Conservation (phyloP, 176 grass and related monocot species). For the Bonia amplexicaulis region DNA sequence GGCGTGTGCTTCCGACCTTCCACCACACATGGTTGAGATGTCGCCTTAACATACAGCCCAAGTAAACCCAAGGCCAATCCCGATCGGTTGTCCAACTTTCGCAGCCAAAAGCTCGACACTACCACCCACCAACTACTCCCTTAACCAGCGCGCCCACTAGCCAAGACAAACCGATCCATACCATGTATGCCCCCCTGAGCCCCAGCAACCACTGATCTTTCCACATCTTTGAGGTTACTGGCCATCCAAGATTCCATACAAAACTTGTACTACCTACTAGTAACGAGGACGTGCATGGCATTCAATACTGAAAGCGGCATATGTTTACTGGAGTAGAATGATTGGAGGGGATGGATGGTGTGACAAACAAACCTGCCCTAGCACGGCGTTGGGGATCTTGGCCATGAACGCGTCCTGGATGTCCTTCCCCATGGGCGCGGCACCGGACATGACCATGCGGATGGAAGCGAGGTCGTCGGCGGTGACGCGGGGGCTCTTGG, state of each 20-base stretch:
- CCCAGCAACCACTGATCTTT: not conserved
- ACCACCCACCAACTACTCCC: conserved; percentile 31
- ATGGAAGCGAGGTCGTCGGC: conserved; percentile 67
- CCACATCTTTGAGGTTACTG: not conserved
- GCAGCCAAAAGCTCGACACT: conserved; percentile 17
- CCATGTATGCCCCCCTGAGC: not conserved
- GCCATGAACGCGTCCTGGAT: conserved; percentile 86
- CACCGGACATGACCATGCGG: conserved; percentile 83
- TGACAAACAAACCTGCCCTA: conserved; percentile 56
- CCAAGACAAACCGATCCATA: not conserved
- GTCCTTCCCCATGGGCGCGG: conserved; percentile 84
- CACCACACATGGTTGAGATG: conserved; percentile 29
- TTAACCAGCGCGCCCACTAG: not conserved
- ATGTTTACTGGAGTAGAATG: not conserved
- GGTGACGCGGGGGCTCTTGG: conserved; percentile 65
- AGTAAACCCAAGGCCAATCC: not conserved
- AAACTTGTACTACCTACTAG: not conserved
- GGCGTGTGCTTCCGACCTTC: conserved; percentile 30
- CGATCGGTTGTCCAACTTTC: not conserved
- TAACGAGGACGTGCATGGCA: not conserved
- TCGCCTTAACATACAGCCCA: conserved; percentile 13
- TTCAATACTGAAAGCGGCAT: not conserved
- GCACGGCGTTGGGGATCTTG: conserved; percentile 80
- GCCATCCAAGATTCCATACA: not conserved
- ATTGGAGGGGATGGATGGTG: not conserved